Percentiles rank a stretch among this genome's conserved stretches.
phyloP scores from a whole-genome alignment of 2,329 filamentous ascomycete species.

The Pyricularia sp. region DNA sequence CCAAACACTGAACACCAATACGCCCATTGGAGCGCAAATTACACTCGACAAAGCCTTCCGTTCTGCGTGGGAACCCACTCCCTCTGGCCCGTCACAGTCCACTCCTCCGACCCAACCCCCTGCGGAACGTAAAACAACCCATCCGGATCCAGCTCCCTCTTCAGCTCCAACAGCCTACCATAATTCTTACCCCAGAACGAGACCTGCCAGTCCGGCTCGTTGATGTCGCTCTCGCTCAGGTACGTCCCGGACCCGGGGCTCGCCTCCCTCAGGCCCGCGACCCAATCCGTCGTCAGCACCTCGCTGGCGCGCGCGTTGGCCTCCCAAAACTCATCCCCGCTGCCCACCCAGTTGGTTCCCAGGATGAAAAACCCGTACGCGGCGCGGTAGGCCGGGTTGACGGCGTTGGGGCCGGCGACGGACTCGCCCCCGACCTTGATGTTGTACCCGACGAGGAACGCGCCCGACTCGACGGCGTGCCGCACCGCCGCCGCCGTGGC shows the following conservation, averaged over 20 bases:
- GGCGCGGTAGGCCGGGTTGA: slow-evolving; percentile 19
- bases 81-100: slow-evolving; percentile 15
- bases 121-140: slow-evolving; percentile 22
- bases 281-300: slow-evolving; percentile 5
- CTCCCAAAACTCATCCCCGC: neutral
- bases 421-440: neutral
- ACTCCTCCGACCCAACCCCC: slow-evolving; percentile 25
- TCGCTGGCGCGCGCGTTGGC: slow-evolving; percentile 5
- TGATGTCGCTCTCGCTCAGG: slow-evolving; percentile 24
- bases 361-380: slow-evolving; percentile 11
- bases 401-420: slow-evolving; percentile 11
- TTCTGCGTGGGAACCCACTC: slow-evolving; percentile 5
- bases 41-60: slow-evolving; percentile 21
- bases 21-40: neutral
- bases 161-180: slow-evolving; percentile 17
- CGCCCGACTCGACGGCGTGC: neutral
- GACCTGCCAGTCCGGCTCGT: slow-evolving; percentile 18
- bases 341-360: slow-evolving; percentile 11
- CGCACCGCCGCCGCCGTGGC: neutral
- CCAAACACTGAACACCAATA: no score
- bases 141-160: slow-evolving; percentile 23
- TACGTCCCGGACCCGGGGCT: slow-evolving; percentile 18
- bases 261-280: slow-evolving; percentile 13
- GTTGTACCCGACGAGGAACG: slow-evolving; percentile 2
- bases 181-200: slow-evolving; percentile 21